Evolutionary conservation across 345 rosid genomes (phyloP), one percentile per base, ranked within the genome.

Genomic region (Pugionium dolabratum): DNA sequence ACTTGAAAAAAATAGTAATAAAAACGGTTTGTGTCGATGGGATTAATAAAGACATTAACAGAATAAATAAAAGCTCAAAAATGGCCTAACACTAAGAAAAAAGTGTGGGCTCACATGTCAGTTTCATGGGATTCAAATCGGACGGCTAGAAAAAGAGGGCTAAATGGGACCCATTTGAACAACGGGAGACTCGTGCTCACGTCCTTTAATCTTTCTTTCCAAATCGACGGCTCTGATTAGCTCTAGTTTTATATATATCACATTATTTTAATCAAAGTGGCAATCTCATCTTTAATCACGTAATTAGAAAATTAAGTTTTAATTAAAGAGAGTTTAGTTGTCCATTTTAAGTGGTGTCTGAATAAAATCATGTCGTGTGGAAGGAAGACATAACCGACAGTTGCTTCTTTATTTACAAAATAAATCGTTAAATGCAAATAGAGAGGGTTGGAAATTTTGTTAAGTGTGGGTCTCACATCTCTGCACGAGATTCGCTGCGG

Each of bases 81-180:
- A 18, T 18, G 18, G 18, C 18, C 18, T 18, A 18, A 18, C 18
- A 18, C 18, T 18, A 18, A 18, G 18, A 18, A 54, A 39, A 55
- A 73, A 51, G 59, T 67, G 68, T 69, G 77, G 73, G 77, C 69
- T 66, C 77, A 67, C 77, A 39, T 67, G 77, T 73, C 77, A 73
- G 68, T 73, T 60, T 73, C 77, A 60, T 29, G 71, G 66, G 71
- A 72, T 65, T 53, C 62, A 72, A 18, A 72, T 72, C 67, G 71
- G 76, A 72, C 71, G 72, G 76, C 76, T 72, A 32, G 27, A n/a
- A 64, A 41, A 50, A 32, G 27, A 72, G n/a, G 29, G 50, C 35
- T 45, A 52, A 51, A 18, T 66, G 64, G 77, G 67, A 47, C 73
- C 77, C 41, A 67, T 18, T 18, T 18, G 18, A 18, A 18, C 18